Evolutionary conservation across 306 rosid genomes (phyloP).

Genomic region (Cucurbita maxima): DNA sequence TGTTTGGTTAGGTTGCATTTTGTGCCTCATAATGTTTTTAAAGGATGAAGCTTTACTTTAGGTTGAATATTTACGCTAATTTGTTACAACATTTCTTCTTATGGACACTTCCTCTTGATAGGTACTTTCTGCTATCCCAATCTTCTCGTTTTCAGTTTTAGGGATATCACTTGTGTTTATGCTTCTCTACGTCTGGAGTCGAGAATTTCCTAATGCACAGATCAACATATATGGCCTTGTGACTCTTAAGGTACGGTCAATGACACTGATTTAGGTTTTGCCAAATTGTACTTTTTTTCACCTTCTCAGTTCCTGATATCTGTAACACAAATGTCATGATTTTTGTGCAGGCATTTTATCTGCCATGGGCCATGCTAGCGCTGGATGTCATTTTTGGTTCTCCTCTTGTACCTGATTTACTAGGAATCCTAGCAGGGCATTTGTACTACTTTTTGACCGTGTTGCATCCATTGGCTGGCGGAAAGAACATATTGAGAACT

Average conservation of each 20-base stretch:
- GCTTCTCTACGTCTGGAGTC: slow-evolving; percentile 93
- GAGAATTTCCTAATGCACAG: slow-evolving; percentile 85
- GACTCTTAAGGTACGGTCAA: slow-evolving; percentile 45
- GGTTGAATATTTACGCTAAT: background rate
- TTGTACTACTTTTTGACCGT: slow-evolving; percentile 88
- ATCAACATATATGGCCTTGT: slow-evolving; percentile 89
- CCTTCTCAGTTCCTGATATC: slow-evolving; percentile 7
- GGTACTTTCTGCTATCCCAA: slow-evolving; percentile 62
- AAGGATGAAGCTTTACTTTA: background rate
- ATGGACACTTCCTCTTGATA: slow-evolving; percentile 8
- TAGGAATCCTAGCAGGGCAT: slow-evolving; percentile 94
- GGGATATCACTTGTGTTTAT: slow-evolving; percentile 85
- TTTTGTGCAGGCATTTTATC: slow-evolving; percentile 77
- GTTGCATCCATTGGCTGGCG: slow-evolving; percentile 85
- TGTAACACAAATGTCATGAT: background rate
- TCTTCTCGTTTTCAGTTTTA: slow-evolving; percentile 39
- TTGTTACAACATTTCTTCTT: background rate
- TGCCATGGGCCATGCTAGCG: slow-evolving; percentile 94
- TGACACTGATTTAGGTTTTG: background rate
- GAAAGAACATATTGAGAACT: slow-evolving; percentile 60
- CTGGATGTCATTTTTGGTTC: slow-evolving; percentile 91
- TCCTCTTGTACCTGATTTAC: slow-evolving; percentile 40
- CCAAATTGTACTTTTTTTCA: background rate
- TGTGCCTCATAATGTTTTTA: background rate
- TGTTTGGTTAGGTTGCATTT: background rate